Base-by-base conservation (phyloP, 2,329 filamentous ascomycete genomes). In the Ploettnerulaceae sp. region DNA sequence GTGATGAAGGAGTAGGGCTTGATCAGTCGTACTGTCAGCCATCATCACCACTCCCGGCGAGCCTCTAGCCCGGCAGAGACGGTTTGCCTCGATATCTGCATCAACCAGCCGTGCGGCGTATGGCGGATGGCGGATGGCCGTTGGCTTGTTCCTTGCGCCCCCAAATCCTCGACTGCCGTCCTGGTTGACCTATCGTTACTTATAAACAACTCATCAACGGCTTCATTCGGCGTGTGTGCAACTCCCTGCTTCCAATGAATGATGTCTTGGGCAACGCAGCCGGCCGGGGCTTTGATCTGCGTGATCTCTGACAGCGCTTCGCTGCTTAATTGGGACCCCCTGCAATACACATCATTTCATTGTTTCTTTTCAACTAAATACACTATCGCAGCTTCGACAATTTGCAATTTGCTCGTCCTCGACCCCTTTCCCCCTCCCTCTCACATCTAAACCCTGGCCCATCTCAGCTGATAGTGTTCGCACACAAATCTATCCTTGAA, bases 131-230 rank as follows among this genome's bases (percentile, higher is more conserved):
- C 35, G 11, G 29, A 7, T 8, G 8, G 20, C 14, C 3, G 31
- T 40, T 39, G 36, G 31, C 36, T 39, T 40, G 28, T n/a, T 35
- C 5, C 14, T 44, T 37, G 29, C 25, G 25, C 22, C 41, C 48
- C 28, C 26, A 33, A 46, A 47, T 44, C 18, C 33, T 49, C 41
- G 43, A 53, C 53, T 34, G 38, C 49, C 47, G 37, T n/a, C n/a
- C 8, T 9, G 31, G 12, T 15, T 8, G 31, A 12, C 14, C 17
- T 17, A 33, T 12, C 25, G 25, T 28, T 7, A 12, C 7, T 12
- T 28, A 12, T 12, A 28, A 7, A 28, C 25, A 28, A 7, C 7
- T 28, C 41, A 33, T 26, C 33, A 43, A 41, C 49, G 33, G 46
- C 45, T 38, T 35, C 42, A 29, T 35, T 47, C 43, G 38, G 29